Conservation (phyloP, 2,329 filamentous ascomycete genomes). For the Penicillium frequentans region DNA sequence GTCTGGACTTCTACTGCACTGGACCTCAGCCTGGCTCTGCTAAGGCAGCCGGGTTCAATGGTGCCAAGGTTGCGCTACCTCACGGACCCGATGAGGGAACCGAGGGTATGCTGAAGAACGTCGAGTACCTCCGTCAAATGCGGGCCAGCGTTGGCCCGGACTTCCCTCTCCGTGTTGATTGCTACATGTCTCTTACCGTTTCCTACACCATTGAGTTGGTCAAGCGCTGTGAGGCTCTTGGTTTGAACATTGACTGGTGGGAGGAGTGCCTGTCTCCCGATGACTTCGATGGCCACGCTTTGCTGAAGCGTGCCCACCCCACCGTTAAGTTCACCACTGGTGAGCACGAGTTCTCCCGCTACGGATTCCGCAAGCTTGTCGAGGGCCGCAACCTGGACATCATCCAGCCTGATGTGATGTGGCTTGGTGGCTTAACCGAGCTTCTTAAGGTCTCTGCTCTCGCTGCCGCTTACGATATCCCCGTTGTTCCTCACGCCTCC, state of each 20-base stretch:
- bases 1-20: constrained; percentile 91
- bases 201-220: constrained; percentile 89
- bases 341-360: constrained; percentile 92
- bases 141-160: constrained; percentile 82
- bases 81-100: constrained; percentile 87
- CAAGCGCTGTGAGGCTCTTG: constrained; percentile 74
- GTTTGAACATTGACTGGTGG: constrained; percentile 94
- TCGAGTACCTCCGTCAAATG: constrained; percentile 83
- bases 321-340: constrained; percentile 92
- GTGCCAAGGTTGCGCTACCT: constrained; percentile 84
- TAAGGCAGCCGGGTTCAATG: constrained; percentile 84
- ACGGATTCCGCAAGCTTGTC: constrained; percentile 91
- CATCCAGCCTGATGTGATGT: constrained; percentile 96
- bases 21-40: constrained; percentile 80
- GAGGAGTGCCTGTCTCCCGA: constrained; percentile 91
- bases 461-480: constrained; percentile 90
- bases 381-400: constrained; percentile 91
- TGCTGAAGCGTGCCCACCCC: constrained; percentile 88
- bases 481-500: constrained; percentile 91
- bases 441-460: constrained; percentile 84
- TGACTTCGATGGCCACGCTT: constrained; percentile 85
- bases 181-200: constrained; percentile 95
- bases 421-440: constrained; percentile 91
- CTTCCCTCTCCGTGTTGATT: constrained; percentile 92
- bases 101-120: constrained; percentile 79